phyloP scores from a whole-genome alignment of 1,139 yeast species.

The Magnusiomyces magnusii region DNA sequence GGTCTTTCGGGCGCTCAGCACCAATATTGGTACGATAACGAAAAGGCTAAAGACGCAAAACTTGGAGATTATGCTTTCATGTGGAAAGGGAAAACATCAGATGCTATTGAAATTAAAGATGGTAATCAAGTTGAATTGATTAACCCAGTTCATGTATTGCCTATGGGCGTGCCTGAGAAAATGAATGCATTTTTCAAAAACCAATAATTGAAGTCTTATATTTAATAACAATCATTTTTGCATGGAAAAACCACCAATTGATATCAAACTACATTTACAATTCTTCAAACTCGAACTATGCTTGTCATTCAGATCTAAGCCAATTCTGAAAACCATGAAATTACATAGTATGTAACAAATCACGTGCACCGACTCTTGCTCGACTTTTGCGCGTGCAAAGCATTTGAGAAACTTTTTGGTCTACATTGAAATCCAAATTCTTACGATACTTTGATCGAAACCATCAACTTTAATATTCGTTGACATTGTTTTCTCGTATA shows the following conservation, averaged over 20 bases:
- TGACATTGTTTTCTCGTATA: too few relatives aligned
- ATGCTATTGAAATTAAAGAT: slow-evolving; percentile 15
- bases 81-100: slow-evolving; percentile 24
- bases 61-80: slow-evolving; percentile 27
- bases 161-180: slow-evolving; percentile 35
- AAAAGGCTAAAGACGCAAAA: slow-evolving; percentile 20
- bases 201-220: neutral
- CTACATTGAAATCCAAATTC: too few relatives aligned
- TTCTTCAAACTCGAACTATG: too few relatives aligned
- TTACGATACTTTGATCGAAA: neutral
- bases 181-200: slow-evolving; percentile 23
- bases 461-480: too few relatives aligned
- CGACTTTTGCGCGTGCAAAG: too few relatives aligned
- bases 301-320: too few relatives aligned
- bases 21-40: slow-evolving; percentile 33
- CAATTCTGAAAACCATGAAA: neutral
- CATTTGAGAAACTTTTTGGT: too few relatives aligned
- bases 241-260: too few relatives aligned
- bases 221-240: neutral
- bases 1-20: slow-evolving; percentile 71
- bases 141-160: slow-evolving; percentile 63
- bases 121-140: slow-evolving; percentile 34
- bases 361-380: neutral
- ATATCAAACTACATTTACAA: too few relatives aligned
- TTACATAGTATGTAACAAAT: neutral